These are phyloP conservation scores for Alternaria dauci DNA, from an alignment of 2,329 filamentous ascomycete species.

Conservation along the genomic window DNA sequence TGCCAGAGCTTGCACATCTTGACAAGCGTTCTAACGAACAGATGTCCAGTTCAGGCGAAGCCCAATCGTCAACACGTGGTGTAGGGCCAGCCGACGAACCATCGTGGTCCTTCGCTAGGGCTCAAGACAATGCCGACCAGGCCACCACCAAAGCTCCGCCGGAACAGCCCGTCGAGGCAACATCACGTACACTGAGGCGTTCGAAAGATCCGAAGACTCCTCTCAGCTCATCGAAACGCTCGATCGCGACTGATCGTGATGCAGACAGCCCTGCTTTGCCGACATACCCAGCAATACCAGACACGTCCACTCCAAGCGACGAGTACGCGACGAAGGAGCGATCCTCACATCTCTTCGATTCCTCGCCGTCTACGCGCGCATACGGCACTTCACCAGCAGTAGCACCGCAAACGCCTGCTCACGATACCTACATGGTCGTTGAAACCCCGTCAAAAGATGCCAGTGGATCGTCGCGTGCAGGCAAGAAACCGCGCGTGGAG, in stretches of 20 bases:
- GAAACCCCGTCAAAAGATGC: constrained; percentile 24
- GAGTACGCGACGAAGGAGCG: constrained; percentile 49
- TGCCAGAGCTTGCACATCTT: constrained; percentile 5
- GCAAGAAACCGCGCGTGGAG: constrained; percentile 15
- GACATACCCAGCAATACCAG: constrained; percentile 22
- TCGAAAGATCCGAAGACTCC: constrained; percentile 36
- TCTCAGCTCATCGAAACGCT: constrained; percentile 15
- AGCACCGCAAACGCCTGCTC: constrained; percentile 28
- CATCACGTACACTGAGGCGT: constrained; percentile 25
- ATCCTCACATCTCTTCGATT: constrained; percentile 48
- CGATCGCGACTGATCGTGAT: constrained; percentile 14
- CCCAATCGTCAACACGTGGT: constrained; percentile 14
- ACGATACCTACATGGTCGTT: constrained; percentile 18
- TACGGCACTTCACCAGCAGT: constrained; percentile 40
- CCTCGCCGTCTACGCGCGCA: constrained; percentile 48
- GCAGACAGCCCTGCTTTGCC: constrained; percentile 42
- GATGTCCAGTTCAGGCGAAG: constrained; percentile 3
- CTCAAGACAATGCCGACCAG: constrained; percentile 58
- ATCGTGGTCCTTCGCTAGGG: constrained; percentile 49
- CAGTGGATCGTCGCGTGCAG: constrained; percentile 10
- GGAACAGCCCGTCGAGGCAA: constrained; percentile 31
- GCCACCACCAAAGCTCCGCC: constrained; percentile 55
- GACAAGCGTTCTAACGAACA: not conserved
- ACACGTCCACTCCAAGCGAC: constrained; percentile 35
- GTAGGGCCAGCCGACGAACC: constrained; percentile 32